Evolutionary conservation across 768 basidiomycete genomes (phyloP), one percentile per base, ranked within the genome.

Genomic region (Tulasnella sp.): DNA sequence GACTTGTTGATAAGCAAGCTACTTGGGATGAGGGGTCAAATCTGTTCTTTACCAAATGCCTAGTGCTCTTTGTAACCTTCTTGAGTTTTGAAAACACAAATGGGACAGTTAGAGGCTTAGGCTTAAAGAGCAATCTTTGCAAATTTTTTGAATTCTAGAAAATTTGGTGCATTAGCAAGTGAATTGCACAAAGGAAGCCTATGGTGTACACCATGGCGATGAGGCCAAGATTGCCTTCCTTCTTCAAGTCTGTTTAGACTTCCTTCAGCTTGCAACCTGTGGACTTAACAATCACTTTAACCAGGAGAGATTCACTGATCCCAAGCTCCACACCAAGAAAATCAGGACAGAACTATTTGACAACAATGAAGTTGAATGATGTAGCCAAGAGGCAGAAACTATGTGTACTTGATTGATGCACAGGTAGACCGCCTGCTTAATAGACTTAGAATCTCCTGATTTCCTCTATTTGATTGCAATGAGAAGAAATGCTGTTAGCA

Each of bases 301-400:
- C 80, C 41, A 99, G 77, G 19, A 98, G 73, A 64, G 86, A 89
- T 70, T 99, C 96, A 17, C 94, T 96, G 59, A 98, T 93, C 29
- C 96, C 96, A 1, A 99, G 80, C 69, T 99, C 94, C 53, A 97
- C 76, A 25, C 94, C 93, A 60, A 89, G 75, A 70, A 98, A 98
- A 69, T 98, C 96, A 15, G 96, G 93, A 65, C 91, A 84, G 59
- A 98, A 70, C 93, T 97, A 68, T 4, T 29, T 27, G 63, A 56
- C 41, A 49, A 48, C 21, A 62, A 52, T 11, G 29, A 59, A 11
- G 51, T 15, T 21, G 49, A 54, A 30, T 48, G 53, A 29, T 49
- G 50, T 15, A 11, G 27, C 2, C 9, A 5, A 21, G 43, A 5
- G 15, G 34, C 34, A 15, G 34, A 15, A 38, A 50, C n/a, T 38